Evolutionary conservation across 2,329 filamentous ascomycete species (phyloP).

Genomic region (Aspergillus felis): DNA sequence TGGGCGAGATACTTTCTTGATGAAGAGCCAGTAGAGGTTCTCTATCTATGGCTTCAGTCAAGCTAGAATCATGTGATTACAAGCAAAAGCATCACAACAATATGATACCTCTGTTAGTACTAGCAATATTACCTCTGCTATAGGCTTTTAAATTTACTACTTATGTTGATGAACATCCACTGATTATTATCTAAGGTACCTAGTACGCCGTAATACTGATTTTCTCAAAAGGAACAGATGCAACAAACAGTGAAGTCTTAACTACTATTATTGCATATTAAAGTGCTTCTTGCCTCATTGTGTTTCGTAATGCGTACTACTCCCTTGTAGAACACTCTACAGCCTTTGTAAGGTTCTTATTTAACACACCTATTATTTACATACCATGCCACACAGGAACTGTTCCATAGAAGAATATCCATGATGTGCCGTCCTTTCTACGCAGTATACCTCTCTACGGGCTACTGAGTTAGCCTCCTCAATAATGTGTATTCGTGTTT

Average conservation of each 20-base stretch:
- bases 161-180: too few species aligned
- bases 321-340: background rate
- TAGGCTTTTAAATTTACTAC: too few species aligned
- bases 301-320: background rate
- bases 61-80: conserved; percentile 2
- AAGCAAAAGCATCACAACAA: background rate
- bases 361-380: background rate
- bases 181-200: background rate
- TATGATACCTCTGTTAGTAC: background rate
- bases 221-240: too few species aligned
- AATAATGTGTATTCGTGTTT: background rate
- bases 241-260: background rate
- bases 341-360: background rate
- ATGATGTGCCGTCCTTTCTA: background rate
- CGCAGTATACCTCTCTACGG: too few species aligned
- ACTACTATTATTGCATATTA: background rate
- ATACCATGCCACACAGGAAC: background rate
- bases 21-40: background rate
- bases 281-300: background rate
- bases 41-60: background rate
- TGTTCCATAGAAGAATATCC: background rate
- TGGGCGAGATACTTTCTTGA: background rate
- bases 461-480: too few species aligned
- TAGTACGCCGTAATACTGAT: too few species aligned
- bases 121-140: too few species aligned